Percentiles rank a stretch among this genome's conserved stretches.
These are phyloP conservation scores for Trametes hirsuta DNA, from an alignment of 1,284 basidiomycete species.

Conservation along the genomic window DNA sequence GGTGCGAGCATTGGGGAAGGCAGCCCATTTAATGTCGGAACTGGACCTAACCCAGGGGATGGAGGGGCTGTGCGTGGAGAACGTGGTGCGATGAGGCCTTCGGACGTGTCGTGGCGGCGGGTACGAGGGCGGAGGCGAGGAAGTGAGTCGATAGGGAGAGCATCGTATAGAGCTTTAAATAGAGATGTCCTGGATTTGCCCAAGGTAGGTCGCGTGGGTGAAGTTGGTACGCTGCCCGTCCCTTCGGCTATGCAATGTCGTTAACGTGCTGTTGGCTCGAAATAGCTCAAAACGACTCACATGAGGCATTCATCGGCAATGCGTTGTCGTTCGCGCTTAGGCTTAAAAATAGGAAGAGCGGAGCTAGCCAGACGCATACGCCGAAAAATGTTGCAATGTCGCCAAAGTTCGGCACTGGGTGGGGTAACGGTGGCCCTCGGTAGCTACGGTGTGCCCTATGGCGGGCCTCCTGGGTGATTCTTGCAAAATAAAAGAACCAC, in stretches of 20 bases:
- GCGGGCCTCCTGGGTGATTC: constrained; percentile 55
- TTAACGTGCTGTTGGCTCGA: neutral
- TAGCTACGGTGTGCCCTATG: constrained; percentile 48
- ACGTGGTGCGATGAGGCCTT: constrained; percentile 40
- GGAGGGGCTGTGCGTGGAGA: constrained; percentile 27
- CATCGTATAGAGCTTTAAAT: constrained; percentile 38
- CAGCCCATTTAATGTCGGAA: constrained; percentile 27
- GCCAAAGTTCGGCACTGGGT: constrained; percentile 66
- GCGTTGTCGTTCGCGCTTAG: constrained; percentile 95
- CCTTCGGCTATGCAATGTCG: constrained; percentile 1
- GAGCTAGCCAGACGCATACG: constrained; percentile 90
- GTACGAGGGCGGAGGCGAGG: constrained; percentile 33
- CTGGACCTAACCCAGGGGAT: constrained; percentile 26
- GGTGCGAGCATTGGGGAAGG: constrained; percentile 29
- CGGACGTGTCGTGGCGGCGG: constrained; percentile 32
- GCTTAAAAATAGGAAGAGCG: constrained; percentile 90
- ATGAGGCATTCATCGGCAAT: constrained; percentile 58
- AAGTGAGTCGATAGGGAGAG: constrained; percentile 32
- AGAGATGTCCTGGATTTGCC: constrained; percentile 33
- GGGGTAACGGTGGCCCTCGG: constrained; percentile 36
- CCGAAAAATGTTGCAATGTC: constrained; percentile 91
- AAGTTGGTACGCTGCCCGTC: constrained; percentile 26
- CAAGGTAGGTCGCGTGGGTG: constrained; percentile 23
- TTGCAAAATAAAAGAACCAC: constrained; percentile 94
- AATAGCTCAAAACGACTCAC: constrained; percentile 17